Percentiles rank a stretch among this genome's conserved stretches.
These are phyloP conservation scores for Pharnaceum exiguum DNA, from an alignment of 148 eudicot genomes.

Conservation along the genomic window DNA sequence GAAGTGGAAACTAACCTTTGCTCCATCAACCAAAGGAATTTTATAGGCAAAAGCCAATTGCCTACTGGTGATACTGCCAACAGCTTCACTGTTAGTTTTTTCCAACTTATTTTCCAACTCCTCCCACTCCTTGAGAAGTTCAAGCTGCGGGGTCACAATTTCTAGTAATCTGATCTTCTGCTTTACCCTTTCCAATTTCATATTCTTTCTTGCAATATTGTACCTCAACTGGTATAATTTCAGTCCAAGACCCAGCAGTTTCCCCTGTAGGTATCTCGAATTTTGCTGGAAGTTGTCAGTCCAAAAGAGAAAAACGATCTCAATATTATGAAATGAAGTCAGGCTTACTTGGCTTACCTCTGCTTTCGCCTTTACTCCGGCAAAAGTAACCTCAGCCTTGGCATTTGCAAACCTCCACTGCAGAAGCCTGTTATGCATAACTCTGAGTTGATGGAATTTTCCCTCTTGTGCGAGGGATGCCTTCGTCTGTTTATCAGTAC, in stretches of 20 bases:
- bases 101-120: conserved; percentile 48
- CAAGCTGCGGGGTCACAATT: conserved; percentile 46
- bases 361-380: conserved; percentile 32
- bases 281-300: background rate
- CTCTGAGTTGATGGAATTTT: conserved; percentile 47
- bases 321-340: background rate
- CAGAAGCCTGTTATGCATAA: conserved; percentile 47
- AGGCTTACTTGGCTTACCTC: conserved; percentile 37
- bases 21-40: conserved; percentile 63
- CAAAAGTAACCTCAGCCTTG: conserved; percentile 40
- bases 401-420: conserved; percentile 90
- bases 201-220: conserved; percentile 40
- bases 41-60: conserved; percentile 56
- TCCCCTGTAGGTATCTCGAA: conserved; percentile 35
- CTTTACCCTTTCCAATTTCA: conserved; percentile 41
- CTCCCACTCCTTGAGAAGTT: conserved; percentile 56
- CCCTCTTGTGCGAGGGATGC: conserved; percentile 40
- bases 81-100: conserved; percentile 65
- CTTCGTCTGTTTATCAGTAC: conserved; percentile 49
- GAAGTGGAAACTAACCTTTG: conserved; percentile 36
- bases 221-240: conserved; percentile 44
- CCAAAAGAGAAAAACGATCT: background rate
- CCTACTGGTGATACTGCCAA: conserved; percentile 60
- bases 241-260: conserved; percentile 55
- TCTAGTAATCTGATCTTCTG: conserved; percentile 46